Percentiles rank a stretch among this genome's conserved stretches.
phyloP scores from a whole-genome alignment of 2,329 filamentous ascomycete species.

The Zarea fungicola region DNA sequence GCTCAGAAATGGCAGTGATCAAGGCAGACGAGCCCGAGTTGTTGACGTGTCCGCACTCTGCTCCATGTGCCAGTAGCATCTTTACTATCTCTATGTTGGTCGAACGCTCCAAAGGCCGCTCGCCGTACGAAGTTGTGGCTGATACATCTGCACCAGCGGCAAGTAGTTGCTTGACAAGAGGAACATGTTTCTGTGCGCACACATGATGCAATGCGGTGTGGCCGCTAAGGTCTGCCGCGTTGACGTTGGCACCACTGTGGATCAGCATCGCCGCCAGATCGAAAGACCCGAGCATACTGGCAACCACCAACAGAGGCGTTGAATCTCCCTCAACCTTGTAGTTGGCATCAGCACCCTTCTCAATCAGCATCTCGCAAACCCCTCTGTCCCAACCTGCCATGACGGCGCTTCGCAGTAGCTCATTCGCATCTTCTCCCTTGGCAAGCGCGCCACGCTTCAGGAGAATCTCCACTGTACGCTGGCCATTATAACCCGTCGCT shows the following conservation, averaged over 20 bases:
- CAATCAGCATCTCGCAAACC: background rate
- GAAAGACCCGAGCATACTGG: background rate
- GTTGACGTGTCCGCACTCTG: background rate
- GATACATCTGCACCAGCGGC: background rate
- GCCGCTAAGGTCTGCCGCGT: background rate
- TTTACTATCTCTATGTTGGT: background rate
- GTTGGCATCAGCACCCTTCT: background rate
- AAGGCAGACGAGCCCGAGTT: background rate
- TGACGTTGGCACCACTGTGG: constrained; percentile 4
- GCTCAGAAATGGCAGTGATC: too few relatives aligned
- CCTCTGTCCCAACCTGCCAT: background rate
- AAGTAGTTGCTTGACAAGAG: background rate
- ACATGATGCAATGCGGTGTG: background rate
- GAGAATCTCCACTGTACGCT: background rate
- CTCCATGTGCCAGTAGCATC: background rate
- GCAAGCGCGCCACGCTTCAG: background rate
- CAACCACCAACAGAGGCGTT: background rate
- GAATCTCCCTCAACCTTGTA: background rate
- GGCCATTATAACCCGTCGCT: background rate
- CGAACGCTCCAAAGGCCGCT: background rate
- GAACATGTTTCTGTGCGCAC: background rate
- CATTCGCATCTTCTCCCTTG: background rate
- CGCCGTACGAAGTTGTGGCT: background rate
- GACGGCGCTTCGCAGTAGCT: background rate
- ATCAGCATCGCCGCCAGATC: background rate